Conservation (phyloP, 129 eudicot species). For the Flaveria bidentis region DNA sequence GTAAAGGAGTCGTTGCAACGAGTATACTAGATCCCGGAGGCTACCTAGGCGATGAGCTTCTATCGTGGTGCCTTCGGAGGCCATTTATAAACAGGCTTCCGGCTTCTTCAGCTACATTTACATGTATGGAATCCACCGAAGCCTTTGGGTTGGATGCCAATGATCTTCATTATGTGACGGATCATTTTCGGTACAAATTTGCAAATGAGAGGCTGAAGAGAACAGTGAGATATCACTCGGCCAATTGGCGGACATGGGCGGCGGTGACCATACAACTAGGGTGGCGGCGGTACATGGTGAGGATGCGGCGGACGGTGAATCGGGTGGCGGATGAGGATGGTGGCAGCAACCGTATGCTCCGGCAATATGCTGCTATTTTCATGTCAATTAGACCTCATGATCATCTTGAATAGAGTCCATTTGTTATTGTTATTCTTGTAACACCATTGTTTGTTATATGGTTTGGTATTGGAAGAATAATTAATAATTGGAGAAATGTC, state of each 20-base stretch:
- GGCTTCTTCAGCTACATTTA: constrained; percentile 85
- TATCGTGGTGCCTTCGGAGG: constrained; percentile 89
- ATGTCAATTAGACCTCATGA: constrained; percentile 66
- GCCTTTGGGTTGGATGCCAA: constrained; percentile 79
- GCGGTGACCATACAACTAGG: constrained; percentile 89
- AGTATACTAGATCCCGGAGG: constrained; percentile 83
- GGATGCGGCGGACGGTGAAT: constrained; percentile 46
- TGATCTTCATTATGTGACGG: constrained; percentile 75
- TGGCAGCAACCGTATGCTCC: constrained; percentile 45
- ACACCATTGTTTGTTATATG: constrained; percentile 20
- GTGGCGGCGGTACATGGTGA: constrained; percentile 73
- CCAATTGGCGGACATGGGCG: constrained; percentile 98
- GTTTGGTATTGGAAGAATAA: constrained; percentile 2
- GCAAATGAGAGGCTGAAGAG: constrained; percentile 78
- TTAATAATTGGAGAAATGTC: background rate
- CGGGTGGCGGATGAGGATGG: constrained; percentile 36
- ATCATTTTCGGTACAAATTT: constrained; percentile 89
- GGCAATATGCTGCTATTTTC: constrained; percentile 52
- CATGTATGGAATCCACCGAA: constrained; percentile 68
- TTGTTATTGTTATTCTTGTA: constrained; percentile 26
- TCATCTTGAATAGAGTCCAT: constrained; percentile 49
- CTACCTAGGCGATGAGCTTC: constrained; percentile 86
- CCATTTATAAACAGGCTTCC: constrained; percentile 84
- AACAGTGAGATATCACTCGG: constrained; percentile 72
- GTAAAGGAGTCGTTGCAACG: constrained; percentile 78